phyloP scores from a whole-genome alignment of 345 rosid genomes.

The Crucihimalaya himalaica region DNA sequence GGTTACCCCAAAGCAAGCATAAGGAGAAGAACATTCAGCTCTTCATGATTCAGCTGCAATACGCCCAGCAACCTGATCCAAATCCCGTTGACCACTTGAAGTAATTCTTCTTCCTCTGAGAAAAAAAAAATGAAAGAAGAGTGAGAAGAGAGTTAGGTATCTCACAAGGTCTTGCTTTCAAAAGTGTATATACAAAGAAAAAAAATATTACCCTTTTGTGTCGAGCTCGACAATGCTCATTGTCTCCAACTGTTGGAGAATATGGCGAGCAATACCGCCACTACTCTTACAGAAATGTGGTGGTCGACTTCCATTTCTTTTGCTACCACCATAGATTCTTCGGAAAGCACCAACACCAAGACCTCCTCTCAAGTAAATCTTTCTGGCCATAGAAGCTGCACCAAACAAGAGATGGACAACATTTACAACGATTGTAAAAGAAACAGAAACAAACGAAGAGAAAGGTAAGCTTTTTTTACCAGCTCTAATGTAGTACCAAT shows the following conservation, averaged over 20 bases:
- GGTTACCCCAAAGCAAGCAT: not conserved
- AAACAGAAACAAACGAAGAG: not conserved
- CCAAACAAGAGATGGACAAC: not conserved
- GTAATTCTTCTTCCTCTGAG: constrained; percentile 77
- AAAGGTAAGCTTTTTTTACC: constrained; percentile 35
- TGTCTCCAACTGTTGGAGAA: constrained; percentile 68
- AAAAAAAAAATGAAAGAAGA: not conserved
- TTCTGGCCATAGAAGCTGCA: constrained; percentile 84
- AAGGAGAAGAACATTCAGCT: not conserved
- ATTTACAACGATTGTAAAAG: not conserved
- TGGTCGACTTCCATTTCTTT: constrained; percentile 75
- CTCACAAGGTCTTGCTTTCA: not conserved
- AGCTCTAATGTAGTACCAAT: constrained; percentile 80
- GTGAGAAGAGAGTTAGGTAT: not conserved
- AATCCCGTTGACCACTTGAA: constrained; percentile 75
- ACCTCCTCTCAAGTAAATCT: constrained; percentile 76
- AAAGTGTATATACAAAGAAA: not conserved
- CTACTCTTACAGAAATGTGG: constrained; percentile 81
- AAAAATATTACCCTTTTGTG: constrained; percentile 49
- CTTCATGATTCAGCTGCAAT: constrained; percentile 51
- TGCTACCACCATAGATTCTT: constrained; percentile 77
- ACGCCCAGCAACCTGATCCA: constrained; percentile 84
- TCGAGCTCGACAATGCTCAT: constrained; percentile 61
- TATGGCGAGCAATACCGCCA: constrained; percentile 73
- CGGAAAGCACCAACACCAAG: constrained; percentile 80